Conservation (phyloP, 2,329 filamentous ascomycete genomes). For the Zymoseptoria pseudotritici region DNA sequence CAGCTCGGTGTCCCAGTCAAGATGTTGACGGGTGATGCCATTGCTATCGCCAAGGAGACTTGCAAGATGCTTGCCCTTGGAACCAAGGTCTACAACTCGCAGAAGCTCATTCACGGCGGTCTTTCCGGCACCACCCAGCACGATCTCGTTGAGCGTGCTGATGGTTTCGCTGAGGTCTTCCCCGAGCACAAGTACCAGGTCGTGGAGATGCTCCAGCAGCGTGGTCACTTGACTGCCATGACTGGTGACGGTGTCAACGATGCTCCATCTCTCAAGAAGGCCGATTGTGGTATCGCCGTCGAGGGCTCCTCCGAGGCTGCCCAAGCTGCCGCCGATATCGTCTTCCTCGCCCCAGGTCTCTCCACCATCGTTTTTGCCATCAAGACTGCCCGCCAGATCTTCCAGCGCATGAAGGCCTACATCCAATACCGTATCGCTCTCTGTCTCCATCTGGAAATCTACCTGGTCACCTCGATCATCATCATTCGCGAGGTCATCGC, state of each 20-base stretch:
- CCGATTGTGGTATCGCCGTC: slow-evolving; percentile 67
- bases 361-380: slow-evolving; percentile 65
- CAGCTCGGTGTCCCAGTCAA: slow-evolving; percentile 70
- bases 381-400: slow-evolving; percentile 67
- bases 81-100: slow-evolving; percentile 75
- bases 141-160: slow-evolving; percentile 67
- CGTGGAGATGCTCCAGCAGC: slow-evolving; percentile 67
- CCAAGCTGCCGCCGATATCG: slow-evolving; percentile 65
- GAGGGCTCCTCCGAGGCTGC: slow-evolving; percentile 65
- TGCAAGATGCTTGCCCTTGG: slow-evolving; percentile 75
- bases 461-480: slow-evolving; percentile 70
- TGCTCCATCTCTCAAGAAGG: slow-evolving; percentile 65
- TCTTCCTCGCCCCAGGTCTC: slow-evolving; percentile 66
- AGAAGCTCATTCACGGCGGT: slow-evolving; percentile 69
- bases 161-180: slow-evolving; percentile 68
- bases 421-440: slow-evolving; percentile 71
- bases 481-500: slow-evolving; percentile 71
- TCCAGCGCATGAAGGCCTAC: slow-evolving; percentile 72
- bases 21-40: slow-evolving; percentile 76
- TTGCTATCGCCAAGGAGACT: slow-evolving; percentile 73
- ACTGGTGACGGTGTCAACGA: slow-evolving; percentile 71
- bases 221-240: slow-evolving; percentile 67
- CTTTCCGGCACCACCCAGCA: slow-evolving; percentile 65
- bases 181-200: slow-evolving; percentile 71
- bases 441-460: slow-evolving; percentile 67